phyloP scores from a whole-genome alignment of 371 early-diverging fungal genomes.

The Mortierella sp. region DNA sequence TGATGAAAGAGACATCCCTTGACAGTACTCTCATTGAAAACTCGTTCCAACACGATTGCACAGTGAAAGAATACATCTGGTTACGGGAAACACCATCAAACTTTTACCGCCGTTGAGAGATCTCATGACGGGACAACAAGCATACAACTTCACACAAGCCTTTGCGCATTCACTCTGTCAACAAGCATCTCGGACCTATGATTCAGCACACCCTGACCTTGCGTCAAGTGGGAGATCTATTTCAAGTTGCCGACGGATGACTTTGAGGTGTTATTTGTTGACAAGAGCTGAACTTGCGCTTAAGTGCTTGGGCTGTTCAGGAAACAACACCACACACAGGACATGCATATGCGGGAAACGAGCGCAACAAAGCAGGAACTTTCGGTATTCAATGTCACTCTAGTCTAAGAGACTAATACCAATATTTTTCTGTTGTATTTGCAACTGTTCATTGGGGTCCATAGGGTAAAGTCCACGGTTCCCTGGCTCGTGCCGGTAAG shows the following conservation, averaged over 20 bases:
- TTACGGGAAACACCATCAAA: neutral
- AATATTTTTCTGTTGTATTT: conserved; percentile 95
- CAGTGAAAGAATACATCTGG: neutral
- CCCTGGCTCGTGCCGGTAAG: conserved; percentile 99
- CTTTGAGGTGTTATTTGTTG: neutral
- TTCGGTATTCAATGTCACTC: neutral
- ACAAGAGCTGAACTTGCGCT: neutral
- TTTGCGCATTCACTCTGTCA: neutral
- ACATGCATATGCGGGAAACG: neutral
- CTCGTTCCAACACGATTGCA: neutral
- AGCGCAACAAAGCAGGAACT: neutral
- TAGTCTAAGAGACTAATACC: neutral
- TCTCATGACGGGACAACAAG: neutral
- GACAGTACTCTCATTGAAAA: neutral
- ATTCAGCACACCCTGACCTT: neutral
- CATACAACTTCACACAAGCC: neutral
- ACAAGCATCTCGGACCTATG: neutral
- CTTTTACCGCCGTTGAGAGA: neutral
- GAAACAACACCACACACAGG: neutral
- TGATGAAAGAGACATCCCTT: neutral
- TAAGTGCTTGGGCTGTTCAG: neutral
- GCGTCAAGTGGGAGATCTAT: neutral
- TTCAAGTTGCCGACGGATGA: neutral
- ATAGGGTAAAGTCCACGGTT: conserved; percentile 99
- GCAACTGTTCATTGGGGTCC: conserved; percentile 95